A percentile compares a stretch with the other conserved stretches of the same genome.
Evolutionary conservation across 2,329 filamentous ascomycete genomes (phyloP).

Genomic region (Colletotrichum echinochloae): DNA sequence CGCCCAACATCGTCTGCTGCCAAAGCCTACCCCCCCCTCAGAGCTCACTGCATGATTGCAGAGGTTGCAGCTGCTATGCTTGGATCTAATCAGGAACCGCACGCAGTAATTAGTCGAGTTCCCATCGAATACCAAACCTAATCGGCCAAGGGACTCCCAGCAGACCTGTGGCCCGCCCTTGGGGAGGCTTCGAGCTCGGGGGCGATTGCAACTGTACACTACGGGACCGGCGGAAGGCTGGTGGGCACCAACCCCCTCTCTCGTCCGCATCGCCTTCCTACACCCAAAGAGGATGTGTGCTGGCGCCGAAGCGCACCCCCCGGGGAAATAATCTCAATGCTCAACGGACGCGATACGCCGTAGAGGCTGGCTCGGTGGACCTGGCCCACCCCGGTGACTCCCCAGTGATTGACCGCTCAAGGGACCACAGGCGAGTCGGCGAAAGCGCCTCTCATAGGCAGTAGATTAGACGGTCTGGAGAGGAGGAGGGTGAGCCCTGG

Average conservation of each 20-base stretch:
- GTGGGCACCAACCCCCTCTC: neutral
- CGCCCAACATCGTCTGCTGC: constrained; percentile 7
- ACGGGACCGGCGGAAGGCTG: constrained; percentile 1
- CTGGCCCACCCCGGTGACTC: constrained; percentile 24
- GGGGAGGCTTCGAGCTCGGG: too few species aligned
- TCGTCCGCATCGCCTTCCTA: neutral
- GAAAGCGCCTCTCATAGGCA: constrained; percentile 47
- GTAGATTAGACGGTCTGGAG: constrained; percentile 46
- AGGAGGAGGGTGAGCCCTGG: constrained; percentile 1
- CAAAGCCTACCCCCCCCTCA: too few species aligned
- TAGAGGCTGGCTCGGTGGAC: constrained; percentile 26
- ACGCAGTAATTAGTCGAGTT: constrained; percentile 1
- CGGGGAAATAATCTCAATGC: constrained; percentile 16
- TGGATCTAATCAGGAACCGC: constrained; percentile 11
- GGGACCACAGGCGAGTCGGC: constrained; percentile 21
- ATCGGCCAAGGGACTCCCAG: constrained; percentile 1
- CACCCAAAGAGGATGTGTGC: constrained; percentile 17
- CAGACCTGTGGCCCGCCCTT: neutral
- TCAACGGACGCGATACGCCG: constrained; percentile 46
- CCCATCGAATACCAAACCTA: neutral
- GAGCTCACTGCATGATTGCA: neutral
- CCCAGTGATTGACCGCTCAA: constrained; percentile 37
- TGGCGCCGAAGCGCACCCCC: constrained; percentile 22
- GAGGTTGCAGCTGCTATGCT: constrained; percentile 7
- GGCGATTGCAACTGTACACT: neutral